Percentiles rank a stretch among this genome's conserved stretches.
Conservation (phyloP, 2,329 filamentous ascomycete species). For the Fusarium fujikuroi region DNA sequence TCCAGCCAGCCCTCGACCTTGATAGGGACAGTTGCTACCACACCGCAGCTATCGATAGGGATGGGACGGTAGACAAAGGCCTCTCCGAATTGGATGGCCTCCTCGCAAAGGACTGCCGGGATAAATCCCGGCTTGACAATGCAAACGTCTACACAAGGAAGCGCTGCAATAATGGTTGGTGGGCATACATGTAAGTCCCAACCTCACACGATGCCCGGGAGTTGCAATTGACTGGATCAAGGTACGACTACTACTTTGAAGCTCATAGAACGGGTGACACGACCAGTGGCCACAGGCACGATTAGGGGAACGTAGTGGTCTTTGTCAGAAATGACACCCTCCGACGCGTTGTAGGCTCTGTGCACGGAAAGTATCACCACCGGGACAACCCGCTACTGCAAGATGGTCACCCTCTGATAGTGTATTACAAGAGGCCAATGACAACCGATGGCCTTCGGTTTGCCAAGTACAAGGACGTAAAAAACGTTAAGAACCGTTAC, state of each 20-base stretch:
- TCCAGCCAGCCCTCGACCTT: background rate
- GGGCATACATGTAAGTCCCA: background rate
- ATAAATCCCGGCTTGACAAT: background rate
- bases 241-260: background rate
- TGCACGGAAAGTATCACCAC: rapidly evolving
- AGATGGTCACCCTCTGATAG: background rate
- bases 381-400: background rate
- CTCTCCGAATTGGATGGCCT: too few species aligned
- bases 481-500: background rate
- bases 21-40: background rate
- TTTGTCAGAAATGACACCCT: background rate
- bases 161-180: conserved; percentile 4
- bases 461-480: rapidly evolving
- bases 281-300: background rate
- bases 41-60: background rate
- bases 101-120: background rate
- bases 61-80: background rate
- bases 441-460: background rate
- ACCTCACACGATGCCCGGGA: rapidly evolving
- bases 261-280: background rate
- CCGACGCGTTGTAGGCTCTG: background rate
- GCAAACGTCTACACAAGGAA: conserved; percentile 5
- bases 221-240: background rate
- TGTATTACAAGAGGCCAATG: background rate
- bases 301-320: background rate